Evolutionary conservation across 495 filamentous ascomycete genomes (phyloP).

Genomic region (Aspergillus panamensis): DNA sequence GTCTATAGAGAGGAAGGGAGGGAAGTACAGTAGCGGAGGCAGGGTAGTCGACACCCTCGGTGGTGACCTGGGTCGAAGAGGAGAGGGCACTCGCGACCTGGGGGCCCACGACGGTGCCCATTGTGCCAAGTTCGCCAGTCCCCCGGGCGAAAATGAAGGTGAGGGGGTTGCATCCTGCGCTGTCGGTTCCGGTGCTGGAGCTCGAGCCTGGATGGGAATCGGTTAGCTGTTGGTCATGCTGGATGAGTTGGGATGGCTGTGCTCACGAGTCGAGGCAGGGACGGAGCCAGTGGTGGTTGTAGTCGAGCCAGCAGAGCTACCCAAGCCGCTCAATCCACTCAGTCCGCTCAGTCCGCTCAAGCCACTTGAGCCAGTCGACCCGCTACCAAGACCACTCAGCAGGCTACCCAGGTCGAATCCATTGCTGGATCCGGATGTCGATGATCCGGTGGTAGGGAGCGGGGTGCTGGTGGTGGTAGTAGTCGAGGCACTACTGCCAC

Average conservation of each 20-base stretch:
- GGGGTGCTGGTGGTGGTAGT: background rate
- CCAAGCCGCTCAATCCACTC: no score
- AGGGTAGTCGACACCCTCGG: slow-evolving; percentile 58
- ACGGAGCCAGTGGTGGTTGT: no score
- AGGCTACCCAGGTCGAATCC: no score
- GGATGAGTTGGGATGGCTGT: no score
- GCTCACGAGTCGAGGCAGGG: no score
- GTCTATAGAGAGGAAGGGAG: background rate
- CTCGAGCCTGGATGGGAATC: slow-evolving; percentile 14
- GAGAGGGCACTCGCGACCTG: slow-evolving; percentile 49
- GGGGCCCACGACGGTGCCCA: slow-evolving; percentile 56
- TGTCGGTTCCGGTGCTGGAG: slow-evolving; percentile 42
- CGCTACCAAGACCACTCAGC: no score
- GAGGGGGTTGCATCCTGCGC: slow-evolving; percentile 41
- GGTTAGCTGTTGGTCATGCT: background rate
- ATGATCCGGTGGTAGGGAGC: no score
- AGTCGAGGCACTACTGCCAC: background rate
- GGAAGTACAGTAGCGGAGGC: slow-evolving; percentile 35
- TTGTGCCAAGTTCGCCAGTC: slow-evolving; percentile 53
- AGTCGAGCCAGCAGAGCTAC: no score
- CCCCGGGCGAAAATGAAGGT: slow-evolving; percentile 61
- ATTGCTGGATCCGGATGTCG: no score
- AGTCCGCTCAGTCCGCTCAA: no score
- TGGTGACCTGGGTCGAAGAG: slow-evolving; percentile 32
- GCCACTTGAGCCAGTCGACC: no score